These are phyloP conservation scores for Chaetomiaceae sp. DNA, from an alignment of 2,329 filamentous ascomycete genomes.

Conservation along the genomic window DNA sequence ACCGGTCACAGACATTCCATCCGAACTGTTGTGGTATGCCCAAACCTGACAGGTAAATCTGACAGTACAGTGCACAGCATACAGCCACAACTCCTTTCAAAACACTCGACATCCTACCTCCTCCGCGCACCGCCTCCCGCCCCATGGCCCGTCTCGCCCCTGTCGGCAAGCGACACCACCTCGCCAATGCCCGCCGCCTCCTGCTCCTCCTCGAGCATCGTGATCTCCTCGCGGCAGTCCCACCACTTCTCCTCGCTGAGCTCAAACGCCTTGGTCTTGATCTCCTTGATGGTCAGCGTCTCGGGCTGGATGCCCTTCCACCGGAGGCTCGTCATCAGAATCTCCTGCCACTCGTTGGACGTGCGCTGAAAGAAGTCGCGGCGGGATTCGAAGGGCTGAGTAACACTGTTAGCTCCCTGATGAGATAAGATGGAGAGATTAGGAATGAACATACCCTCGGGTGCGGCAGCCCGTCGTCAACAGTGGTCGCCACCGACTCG, in stretches of 20 bases:
- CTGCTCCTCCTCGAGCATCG: slow-evolving; percentile 88
- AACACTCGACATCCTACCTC: slow-evolving; percentile 16
- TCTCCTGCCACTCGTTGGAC: slow-evolving; percentile 83
- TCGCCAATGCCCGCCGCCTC: slow-evolving; percentile 93
- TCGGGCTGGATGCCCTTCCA: slow-evolving; percentile 64
- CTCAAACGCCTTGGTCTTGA: slow-evolving; percentile 86
- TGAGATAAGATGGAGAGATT: background rate
- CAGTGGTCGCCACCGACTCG: slow-evolving; percentile 44
- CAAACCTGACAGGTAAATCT: too few species aligned
- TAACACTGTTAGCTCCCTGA: slow-evolving; percentile 24
- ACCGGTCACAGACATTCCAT: background rate
- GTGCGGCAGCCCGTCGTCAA: slow-evolving; percentile 73
- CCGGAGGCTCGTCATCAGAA: slow-evolving; percentile 70
- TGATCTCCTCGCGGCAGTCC: slow-evolving; percentile 94
- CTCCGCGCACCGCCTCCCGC: slow-evolving; percentile 37
- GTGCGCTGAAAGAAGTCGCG: slow-evolving; percentile 91
- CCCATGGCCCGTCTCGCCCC: slow-evolving; percentile 51
- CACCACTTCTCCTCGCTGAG: slow-evolving; percentile 97
- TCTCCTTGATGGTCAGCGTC: slow-evolving; percentile 76
- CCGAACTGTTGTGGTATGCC: background rate
- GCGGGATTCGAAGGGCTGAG: slow-evolving; percentile 79
- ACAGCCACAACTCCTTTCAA: background rate
- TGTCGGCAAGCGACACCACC: slow-evolving; percentile 81
- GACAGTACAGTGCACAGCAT: too few species aligned
- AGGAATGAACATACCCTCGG: slow-evolving; percentile 44